Evolutionary conservation across 164 flowering plant species (phyloP), one percentile per base, ranked within the genome.

Genomic region (Platanus orientalis): DNA sequence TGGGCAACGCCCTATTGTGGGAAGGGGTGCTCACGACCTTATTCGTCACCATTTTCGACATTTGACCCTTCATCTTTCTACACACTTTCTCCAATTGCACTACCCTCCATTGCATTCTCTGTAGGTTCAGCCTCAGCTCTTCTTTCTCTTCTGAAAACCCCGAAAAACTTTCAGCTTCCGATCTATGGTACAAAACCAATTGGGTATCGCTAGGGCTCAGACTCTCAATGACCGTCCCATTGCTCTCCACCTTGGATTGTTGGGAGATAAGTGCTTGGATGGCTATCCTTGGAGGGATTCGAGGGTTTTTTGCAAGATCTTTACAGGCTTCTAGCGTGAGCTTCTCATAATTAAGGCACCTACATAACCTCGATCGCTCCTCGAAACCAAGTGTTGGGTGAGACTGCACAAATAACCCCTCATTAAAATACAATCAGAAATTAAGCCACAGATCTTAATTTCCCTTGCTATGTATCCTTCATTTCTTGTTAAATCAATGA

Each of bases 261-360:
- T 81, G 87, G 21, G 82, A 78, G 20, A 60, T 73, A 2, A 86
- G 82, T 3, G 91, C 91, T 71, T 79, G 64, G 20, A 86, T 62
- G 1, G 88, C 76, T 0, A 75, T 42, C 44, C 74, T 71, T 17
- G 91, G 86, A 13, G 88, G 86, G 36, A 82, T 79, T 72, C 73
- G 73, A 0, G 81, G 88, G 67, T 82, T 83, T 75, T 81, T 86
- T 3, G 88, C 88, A 0, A 86, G 73, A 62, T 83, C 82, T 60
- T 83, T 86, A 60, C 88, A 77, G 3, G 81, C 78, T 66, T 80
- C 86, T 2, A 83, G 66, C 50, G 75, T 76, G 4, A 86, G 77
- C 69, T 83, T 86, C 66, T 71, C 69, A 51, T 79, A 82, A 66
- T 82, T 83, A 0, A 86, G 78, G 61, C 90, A 83, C 61, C 82